Evolutionary conservation across 2,329 filamentous ascomycete genomes (phyloP).

Genomic region (Xylariomycetidae sp.): DNA sequence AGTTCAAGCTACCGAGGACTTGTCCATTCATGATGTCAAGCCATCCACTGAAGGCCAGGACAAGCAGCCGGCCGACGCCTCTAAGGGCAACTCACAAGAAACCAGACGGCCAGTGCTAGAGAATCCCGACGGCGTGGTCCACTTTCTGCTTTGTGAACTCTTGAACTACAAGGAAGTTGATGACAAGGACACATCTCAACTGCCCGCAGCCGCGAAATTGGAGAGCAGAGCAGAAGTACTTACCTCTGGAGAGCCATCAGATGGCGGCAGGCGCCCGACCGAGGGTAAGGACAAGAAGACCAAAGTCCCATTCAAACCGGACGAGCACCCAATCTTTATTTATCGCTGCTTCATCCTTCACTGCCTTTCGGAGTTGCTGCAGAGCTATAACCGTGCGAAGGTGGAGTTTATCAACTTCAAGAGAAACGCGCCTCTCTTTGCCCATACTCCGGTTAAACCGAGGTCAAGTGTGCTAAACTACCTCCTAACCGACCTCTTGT

Average conservation of each 20-base stretch:
- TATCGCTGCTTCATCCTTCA: conserved; percentile 94
- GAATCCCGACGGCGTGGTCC: conserved; percentile 89
- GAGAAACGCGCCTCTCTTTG: conserved; percentile 77
- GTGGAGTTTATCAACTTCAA: conserved; percentile 99
- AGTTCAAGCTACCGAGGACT: conserved; percentile 41
- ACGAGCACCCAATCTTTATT: conserved; percentile 92
- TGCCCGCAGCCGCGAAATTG: conserved; percentile 39
- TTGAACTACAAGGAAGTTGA: conserved; percentile 90
- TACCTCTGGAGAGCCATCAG: conserved; percentile 27
- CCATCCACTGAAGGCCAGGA: conserved; percentile 55
- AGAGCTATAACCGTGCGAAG: conserved; percentile 91
- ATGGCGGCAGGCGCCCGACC: conserved; percentile 15
- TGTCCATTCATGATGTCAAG: conserved; percentile 51
- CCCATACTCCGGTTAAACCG: conserved; percentile 87
- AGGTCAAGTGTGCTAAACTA: conserved; percentile 92
- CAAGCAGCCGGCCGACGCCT: conserved; percentile 58
- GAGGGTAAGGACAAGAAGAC: conserved; percentile 58
- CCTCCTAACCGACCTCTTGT: conserved; percentile 73
- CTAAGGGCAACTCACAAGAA: conserved; percentile 58
- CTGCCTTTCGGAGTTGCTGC: conserved; percentile 83
- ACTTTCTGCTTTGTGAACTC: conserved; percentile 89
- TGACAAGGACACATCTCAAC: conserved; percentile 63
- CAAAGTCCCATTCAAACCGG: conserved; percentile 79
- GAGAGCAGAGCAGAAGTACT: conserved; percentile 29
- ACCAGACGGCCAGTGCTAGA: conserved; percentile 81